Percentiles rank a stretch among this genome's conserved stretches.
Conservation (phyloP, 495 filamentous ascomycete species). For the Podospora sp. region DNA sequence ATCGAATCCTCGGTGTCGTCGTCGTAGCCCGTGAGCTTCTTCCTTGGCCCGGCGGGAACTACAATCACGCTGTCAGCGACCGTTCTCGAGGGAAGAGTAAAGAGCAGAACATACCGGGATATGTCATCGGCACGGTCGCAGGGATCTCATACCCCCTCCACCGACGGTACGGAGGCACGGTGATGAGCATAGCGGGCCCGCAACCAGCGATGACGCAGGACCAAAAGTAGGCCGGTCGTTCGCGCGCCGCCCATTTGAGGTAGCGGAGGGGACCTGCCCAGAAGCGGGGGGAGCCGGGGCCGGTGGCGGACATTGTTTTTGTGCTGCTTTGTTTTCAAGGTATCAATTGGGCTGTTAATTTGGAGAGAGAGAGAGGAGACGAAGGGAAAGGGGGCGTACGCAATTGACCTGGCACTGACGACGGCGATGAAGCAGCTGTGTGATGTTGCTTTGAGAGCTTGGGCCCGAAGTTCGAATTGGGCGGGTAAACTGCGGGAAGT, state of each 20-base stretch:
- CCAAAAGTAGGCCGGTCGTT: constrained; percentile 87
- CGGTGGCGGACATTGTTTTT: constrained; percentile 57
- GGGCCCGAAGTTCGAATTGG: constrained; percentile 10
- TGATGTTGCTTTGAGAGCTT: constrained; percentile 2
- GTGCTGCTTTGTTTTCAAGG: too few relatives aligned
- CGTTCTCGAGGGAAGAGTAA: too few relatives aligned
- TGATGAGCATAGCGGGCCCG: constrained; percentile 69
- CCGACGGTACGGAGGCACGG: constrained; percentile 69
- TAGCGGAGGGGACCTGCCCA: constrained; percentile 79
- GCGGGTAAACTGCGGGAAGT: constrained; percentile 29
- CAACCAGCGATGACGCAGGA: constrained; percentile 69
- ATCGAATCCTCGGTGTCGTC: constrained; percentile 50
- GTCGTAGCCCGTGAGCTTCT: constrained; percentile 74
- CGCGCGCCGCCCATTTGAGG: constrained; percentile 80
- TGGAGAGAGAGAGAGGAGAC: neutral
- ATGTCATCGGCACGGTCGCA: constrained; percentile 77
- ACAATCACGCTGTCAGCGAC: constrained; percentile 32
- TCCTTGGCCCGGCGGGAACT: constrained; percentile 79
- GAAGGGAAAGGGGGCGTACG: neutral
- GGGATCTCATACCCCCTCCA: constrained; percentile 70
- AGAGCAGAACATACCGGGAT: constrained; percentile 85
- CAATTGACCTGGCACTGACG: constrained; percentile 16
- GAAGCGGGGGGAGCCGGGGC: constrained; percentile 72
- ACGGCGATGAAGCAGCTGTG: neutral
- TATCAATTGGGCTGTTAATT: constrained; percentile 1